phyloP scores from a whole-genome alignment of 1,139 yeast genomes.

The Pichia norvegensis region DNA sequence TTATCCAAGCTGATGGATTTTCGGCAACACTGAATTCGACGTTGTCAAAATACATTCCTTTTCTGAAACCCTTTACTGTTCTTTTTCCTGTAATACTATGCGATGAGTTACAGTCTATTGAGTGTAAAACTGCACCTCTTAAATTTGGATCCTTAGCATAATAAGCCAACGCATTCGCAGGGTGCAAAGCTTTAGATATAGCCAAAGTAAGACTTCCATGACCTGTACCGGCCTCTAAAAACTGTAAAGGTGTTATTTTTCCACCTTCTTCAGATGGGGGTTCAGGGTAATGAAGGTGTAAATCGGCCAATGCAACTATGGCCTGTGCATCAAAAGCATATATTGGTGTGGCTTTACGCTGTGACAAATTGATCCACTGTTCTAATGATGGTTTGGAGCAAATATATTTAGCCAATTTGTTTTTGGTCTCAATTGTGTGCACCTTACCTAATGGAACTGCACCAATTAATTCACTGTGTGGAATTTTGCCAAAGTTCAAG shows the following conservation, averaged over 20 bases:
- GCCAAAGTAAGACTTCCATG: slow-evolving; percentile 42
- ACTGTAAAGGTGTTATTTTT: slow-evolving; percentile 29
- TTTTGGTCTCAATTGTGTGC: slow-evolving; percentile 18
- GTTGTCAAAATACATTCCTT: slow-evolving; percentile 36
- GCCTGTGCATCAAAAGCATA: slow-evolving; percentile 41
- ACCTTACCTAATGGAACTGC: slow-evolving; percentile 18
- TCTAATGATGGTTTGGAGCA: slow-evolving; percentile 36
- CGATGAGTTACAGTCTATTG: slow-evolving; percentile 33
- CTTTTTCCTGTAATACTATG: slow-evolving; percentile 35
- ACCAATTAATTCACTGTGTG: slow-evolving; percentile 33
- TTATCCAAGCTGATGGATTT: slow-evolving; percentile 36
- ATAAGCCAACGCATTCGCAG: slow-evolving; percentile 32
- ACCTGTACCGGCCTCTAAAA: slow-evolving; percentile 45
- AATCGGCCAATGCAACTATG: slow-evolving; percentile 37
- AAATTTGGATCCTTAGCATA: slow-evolving; percentile 10
- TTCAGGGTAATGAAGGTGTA: slow-evolving; percentile 35
- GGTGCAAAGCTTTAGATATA: slow-evolving; percentile 35
- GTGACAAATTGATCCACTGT: slow-evolving; percentile 34
- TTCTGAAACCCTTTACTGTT: slow-evolving; percentile 31
- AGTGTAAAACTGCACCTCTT: slow-evolving; percentile 38
- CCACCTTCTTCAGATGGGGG: slow-evolving; percentile 19
- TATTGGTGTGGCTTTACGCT: slow-evolving; percentile 41
- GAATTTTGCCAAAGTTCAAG: slow-evolving; percentile 28
- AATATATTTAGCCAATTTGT: slow-evolving; percentile 23
- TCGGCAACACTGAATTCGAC: slow-evolving; percentile 36